Base-by-base conservation (phyloP, 2,329 filamentous ascomycete genomes). In the Fusarium circinatum region DNA sequence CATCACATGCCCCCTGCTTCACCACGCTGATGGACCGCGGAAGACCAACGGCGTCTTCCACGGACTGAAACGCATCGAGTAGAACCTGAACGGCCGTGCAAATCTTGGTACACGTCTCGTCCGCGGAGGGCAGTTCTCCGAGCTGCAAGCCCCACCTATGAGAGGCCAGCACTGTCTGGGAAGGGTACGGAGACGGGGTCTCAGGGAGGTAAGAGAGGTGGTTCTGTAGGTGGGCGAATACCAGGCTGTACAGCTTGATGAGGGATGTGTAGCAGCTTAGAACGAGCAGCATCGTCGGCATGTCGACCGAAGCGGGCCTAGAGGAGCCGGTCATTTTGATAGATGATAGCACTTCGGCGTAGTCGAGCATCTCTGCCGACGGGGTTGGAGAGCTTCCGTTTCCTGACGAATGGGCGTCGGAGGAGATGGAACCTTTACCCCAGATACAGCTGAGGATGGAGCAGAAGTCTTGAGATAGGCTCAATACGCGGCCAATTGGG, bases 111-210 rank as follows among this genome's bases (percentile, higher is more conserved):
- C 47, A 65, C 6, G 62, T 65, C 28, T 61, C 56, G 44, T 65
- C 56, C 38, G 62, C 44, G 56, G 62, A 61, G 39, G 56, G 38
- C 38, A 61, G 52, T 51, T 65, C 28, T 61, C 62, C 62, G 56
- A 65, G 56, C 45, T 65, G 62, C 38, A 60, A n/a, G 42, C 62
- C 62, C 45, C 30, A 52, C 30, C 48, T 52, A 26, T 52, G 30
- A 36, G 48, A 36, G 30, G 48, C 30, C 30, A 34, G 48, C 12
- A 11, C 32, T 0, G 48, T 0, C 30, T 36, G 48, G 17, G 48
- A 20, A 36, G n/a, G n/a, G 30, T 36, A 26, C 30, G 22, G n/a
- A 11, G 48, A 20, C 48, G 48, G 48, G 0, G n/a, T 6, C 3
- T 34, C 48, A 20, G 48, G 48, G 48, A 52, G 48, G 0, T 52